Base-by-base conservation (phyloP, 805 yeast species). In the Teunomyces cretensis region DNA sequence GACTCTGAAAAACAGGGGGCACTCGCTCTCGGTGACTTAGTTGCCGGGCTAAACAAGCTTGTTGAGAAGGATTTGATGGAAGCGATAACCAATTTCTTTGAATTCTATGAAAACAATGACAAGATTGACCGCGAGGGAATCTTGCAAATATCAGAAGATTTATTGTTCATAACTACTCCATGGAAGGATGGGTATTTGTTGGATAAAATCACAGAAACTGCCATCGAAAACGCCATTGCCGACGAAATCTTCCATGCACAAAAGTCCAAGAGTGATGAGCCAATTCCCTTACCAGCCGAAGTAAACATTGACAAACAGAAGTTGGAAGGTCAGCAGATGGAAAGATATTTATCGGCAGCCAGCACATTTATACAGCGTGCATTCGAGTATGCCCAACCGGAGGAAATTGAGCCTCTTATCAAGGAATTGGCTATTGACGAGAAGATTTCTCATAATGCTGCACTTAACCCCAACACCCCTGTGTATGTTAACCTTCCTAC, bases 311-410 rank as follows among this genome's bases (percentile, higher is more conserved):
- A 86, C 56, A 81, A 80, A 52, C 82, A 79, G 37, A 74, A 74
- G 40, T 79, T 84, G 58, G 81, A 78, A 51, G 70, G 72, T 36
- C 81, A 76, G 52, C 94, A 86, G 61, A 67, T 81, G n/a, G 90
- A 84, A 55, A 68, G 97, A 49, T 92, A 90, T 57, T 72, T 94
- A 22, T 78, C 88, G 1, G 92, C 97, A 0, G 94, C 96, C 3
- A 86, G 96, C 49, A 82, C 79, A 14, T 94, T 92, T 55, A 79
- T 92, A 37, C 88, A 88, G 62, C 72, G 96, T 48, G 89, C 96
- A 0, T 90, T 90, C 60, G 96, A 90, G 58, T 89, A 90, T 62
- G 96, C 97, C 0, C 86, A 81, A 51, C 87, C 94, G 1, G 83
- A 76, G 39, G 70, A 75, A 24, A 63, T 59, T 28, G 73, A 68